These are phyloP conservation scores for Babesia bigemina DNA, from an alignment of 169 alveolate genomes.

Conservation along the genomic window DNA sequence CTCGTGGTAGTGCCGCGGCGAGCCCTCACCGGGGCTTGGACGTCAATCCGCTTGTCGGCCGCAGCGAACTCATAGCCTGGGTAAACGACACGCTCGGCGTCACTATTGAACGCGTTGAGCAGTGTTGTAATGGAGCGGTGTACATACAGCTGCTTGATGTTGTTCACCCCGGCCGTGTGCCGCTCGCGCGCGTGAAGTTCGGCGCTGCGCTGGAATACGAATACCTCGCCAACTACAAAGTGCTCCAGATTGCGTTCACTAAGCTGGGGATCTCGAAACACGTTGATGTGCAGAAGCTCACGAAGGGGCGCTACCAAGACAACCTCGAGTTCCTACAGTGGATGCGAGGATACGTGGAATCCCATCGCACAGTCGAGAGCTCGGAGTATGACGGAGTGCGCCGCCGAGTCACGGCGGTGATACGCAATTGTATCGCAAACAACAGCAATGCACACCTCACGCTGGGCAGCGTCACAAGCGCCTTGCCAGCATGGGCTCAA, in stretches of 20 bases:
- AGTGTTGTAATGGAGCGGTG: constrained; percentile 95
- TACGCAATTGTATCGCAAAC: constrained; percentile 44
- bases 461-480: constrained; percentile 56
- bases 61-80: constrained; percentile 91
- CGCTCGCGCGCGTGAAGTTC: constrained; percentile 91
- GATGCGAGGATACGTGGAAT: constrained; percentile 93
- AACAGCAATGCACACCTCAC: constrained; percentile 60
- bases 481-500: constrained; percentile 51
- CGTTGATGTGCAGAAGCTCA: constrained; percentile 90
- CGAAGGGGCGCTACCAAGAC: constrained; percentile 94
- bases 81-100: constrained; percentile 82
- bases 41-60: constrained; percentile 83
- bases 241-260: constrained; percentile 92
- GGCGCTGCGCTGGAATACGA: constrained; percentile 94
- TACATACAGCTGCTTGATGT: constrained; percentile 92
- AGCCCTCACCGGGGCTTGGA: constrained; percentile 86
- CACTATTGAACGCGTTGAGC: constrained; percentile 90
- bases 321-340: constrained; percentile 96
- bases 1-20: constrained; percentile 4
- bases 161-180: constrained; percentile 87
- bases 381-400: constrained; percentile 62
- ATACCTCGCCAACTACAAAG: constrained; percentile 90
- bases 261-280: constrained; percentile 86
- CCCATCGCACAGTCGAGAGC: constrained; percentile 80
- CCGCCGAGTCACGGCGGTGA: constrained; percentile 61